Base-by-base conservation (phyloP, 371 early-diverging fungal genomes). In the Fennellomyces sp. region DNA sequence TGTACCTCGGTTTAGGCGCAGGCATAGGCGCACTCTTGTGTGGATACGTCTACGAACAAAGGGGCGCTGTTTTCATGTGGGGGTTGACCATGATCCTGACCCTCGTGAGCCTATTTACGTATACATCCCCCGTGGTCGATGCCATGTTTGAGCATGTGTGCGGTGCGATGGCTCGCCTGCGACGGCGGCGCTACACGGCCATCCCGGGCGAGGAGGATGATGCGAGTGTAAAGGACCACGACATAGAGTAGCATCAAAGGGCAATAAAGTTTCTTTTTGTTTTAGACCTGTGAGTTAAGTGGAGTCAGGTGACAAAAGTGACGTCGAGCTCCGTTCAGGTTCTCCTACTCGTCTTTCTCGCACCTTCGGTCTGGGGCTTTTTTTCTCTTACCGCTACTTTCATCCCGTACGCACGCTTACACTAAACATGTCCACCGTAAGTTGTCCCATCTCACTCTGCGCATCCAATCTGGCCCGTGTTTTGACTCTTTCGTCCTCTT, bases 1-100 rank as follows among this genome's bases (percentile, higher is more conserved):
- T 63, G 1, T 76, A 65, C 23, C 68, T 70, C 53, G 76, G 76
- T 3, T 21, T 76, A 19, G 75, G 75, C 7, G 59, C 65, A 39
- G 76, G 76, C 1, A 0, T 70, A 5, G 73, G 73, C 2, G 65
- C 73, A 1, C 25, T 72, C 0, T 6, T 68, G 2, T 65, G 65
- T 38, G 76, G 76, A 0, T 54, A 51, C 11, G 55, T 72, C 0
- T 76, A 76, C 50, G 68, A 72, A 30, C 17, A 50, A 0, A 61
- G 28, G 50, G 76, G 76, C 4, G 61, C 64, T 15, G 41, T 26
- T 8, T 36, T 30, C 25, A 72, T 76, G 73, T 76, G 72, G 73
- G 39, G 17, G 5, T 35, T 66, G 21, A 49, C 64, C 0, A 55
- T 52, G 10, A 10, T 45, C 2, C 11, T 72, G 4, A 45, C 60